Base-by-base conservation (phyloP, 139 green algal species). In the Spirogloea muscicola region DNA sequence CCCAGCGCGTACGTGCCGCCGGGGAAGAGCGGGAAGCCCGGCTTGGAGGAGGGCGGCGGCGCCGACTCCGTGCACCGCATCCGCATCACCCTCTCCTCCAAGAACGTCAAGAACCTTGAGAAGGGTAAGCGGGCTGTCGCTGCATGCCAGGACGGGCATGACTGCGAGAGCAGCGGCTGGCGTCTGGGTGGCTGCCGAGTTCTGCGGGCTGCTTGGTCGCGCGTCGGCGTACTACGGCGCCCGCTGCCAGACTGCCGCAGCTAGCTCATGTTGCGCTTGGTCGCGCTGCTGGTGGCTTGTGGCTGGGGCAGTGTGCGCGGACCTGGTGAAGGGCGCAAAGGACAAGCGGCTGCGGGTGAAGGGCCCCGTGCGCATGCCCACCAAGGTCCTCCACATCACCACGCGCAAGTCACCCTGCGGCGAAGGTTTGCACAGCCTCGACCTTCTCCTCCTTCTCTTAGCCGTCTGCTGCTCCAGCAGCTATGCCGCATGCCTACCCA, bases 331-430 rank as follows among this genome's bases (percentile, higher is more conserved):
- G 48, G 91, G 92, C 64, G 93, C 95, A 83, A 98, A 98, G 92
- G 90, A 97, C 52, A 99, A 98, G 91, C 77, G 91, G 42, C 88
- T 98, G 39, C 74, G 74, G 67, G 92, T 98, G 27, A 98, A 97
- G 88, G 95, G 95, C 73, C 95, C 95, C 36, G 93, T 98, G 74
- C 88, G 95, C 82, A 93, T 99, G 90, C 95, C 95, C 80, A 99
- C 95, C 72, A 98, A 98, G 89, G 87, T 87, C n/a, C 88, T 99
- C 73, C 86, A 84, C 65, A 92, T 98, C 85, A 98, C 92, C 77
- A 96, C 90, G 25, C 89, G 95, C 81, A 99, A 99, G 90, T 94
- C 91, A 1, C 95, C 95, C 37, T 97, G 88, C 81, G 95, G 95
- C 87, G 89, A 99, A 84, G 95, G 94, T 89, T 31, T 49, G 59